Conservation (phyloP, 176 grass and related monocot species). For the Bromus sterilis region DNA sequence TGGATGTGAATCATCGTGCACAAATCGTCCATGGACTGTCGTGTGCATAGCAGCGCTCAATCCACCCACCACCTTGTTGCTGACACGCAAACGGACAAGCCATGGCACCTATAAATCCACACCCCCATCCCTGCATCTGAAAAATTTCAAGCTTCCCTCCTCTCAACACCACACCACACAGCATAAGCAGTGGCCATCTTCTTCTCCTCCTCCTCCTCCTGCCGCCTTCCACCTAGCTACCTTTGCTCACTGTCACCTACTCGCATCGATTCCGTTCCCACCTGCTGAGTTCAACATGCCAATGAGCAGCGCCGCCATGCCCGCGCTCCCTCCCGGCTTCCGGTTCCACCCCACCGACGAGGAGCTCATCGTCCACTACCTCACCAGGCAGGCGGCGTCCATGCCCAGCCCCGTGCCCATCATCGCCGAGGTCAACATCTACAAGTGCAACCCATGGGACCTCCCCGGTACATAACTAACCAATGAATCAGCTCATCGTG, state of each 20-base stretch:
- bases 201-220: neutral
- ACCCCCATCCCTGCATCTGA: constrained; percentile 17
- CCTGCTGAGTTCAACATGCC: neutral
- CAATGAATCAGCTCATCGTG: neutral
- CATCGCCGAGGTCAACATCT: constrained; percentile 92
- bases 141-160: constrained; percentile 44
- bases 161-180: neutral
- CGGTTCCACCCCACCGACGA: constrained; percentile 81
- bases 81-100: neutral
- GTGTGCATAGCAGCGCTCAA: no score
- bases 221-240: neutral
- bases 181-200: neutral
- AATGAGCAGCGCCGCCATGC: neutral
- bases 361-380: constrained; percentile 86
- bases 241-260: neutral
- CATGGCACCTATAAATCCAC: constrained; percentile 18
- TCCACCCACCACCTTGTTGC: neutral
- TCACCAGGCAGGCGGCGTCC: constrained; percentile 38
- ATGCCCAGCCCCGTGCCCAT: constrained; percentile 33
- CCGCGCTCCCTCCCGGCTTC: constrained; percentile 66
- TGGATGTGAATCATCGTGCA: no score
- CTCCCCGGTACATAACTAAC: constrained; percentile 43
- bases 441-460: constrained; percentile 83
- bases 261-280: neutral
- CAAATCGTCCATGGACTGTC: no score